A percentile compares a stretch with the other conserved stretches of the same genome.
These are phyloP conservation scores for Termitomyces sp. DNA, from an alignment of 768 basidiomycete genomes.

Conservation along the genomic window DNA sequence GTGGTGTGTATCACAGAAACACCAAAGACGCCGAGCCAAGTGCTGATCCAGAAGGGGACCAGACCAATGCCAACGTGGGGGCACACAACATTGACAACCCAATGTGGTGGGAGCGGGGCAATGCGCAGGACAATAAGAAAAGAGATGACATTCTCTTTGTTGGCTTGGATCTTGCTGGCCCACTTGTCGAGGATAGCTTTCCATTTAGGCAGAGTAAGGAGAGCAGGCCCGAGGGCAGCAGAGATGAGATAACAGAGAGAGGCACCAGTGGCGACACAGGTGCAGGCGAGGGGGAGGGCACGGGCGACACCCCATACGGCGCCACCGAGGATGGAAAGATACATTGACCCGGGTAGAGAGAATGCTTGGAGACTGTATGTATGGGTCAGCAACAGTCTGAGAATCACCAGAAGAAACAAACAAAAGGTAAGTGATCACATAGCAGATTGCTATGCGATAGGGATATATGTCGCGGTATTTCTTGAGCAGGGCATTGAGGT, in stretches of 20 bases:
- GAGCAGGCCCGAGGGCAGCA: conserved; percentile 86
- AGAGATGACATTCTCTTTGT: conserved; percentile 81
- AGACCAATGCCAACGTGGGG: conserved; percentile 89
- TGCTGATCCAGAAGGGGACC: conserved; percentile 84
- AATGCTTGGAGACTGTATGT: conserved; percentile 83
- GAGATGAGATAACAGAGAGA: conserved; percentile 91
- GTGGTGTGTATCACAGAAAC: conserved; percentile 93
- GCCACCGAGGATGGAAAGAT: conserved; percentile 92
- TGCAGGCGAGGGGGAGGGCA: conserved; percentile 86
- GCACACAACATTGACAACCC: conserved; percentile 91
- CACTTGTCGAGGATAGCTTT: conserved; percentile 78
- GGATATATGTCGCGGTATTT: conserved; percentile 92
- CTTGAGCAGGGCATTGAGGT: conserved; percentile 78
- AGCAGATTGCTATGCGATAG: conserved; percentile 79
- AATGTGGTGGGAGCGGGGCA: conserved; percentile 91
- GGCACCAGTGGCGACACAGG: conserved; percentile 88
- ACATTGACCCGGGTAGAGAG: conserved; percentile 96
- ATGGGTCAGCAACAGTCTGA: neutral
- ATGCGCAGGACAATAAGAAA: conserved; percentile 95
- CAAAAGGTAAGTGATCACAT: conserved; percentile 90
- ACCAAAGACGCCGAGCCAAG: conserved; percentile 87
- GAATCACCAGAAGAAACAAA: conserved; percentile 34
- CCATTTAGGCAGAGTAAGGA: conserved; percentile 84
- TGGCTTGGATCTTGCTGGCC: conserved; percentile 70
- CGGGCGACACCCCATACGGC: conserved; percentile 90